Evolutionary conservation across 179 eudicot species (phyloP).

Genomic region (Vitellaria paradoxa): DNA sequence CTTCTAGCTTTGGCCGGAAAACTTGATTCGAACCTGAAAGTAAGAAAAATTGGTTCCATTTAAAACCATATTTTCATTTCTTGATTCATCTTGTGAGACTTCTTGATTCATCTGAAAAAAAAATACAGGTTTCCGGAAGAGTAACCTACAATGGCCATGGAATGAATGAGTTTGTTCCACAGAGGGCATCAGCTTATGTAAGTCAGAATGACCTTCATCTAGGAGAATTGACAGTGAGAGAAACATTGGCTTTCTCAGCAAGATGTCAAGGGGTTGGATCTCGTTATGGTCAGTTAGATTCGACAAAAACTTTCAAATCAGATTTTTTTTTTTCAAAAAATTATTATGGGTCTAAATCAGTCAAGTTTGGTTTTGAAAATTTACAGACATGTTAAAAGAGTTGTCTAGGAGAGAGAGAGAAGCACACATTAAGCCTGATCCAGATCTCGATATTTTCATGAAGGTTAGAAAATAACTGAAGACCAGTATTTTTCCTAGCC

Average conservation of each 20-base stretch:
- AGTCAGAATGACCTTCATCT: slow-evolving; percentile 40
- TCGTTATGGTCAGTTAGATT: slow-evolving; percentile 32
- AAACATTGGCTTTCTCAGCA: slow-evolving; percentile 36
- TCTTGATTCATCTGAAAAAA: neutral
- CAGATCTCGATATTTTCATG: slow-evolving; percentile 33
- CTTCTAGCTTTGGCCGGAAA: slow-evolving; percentile 46
- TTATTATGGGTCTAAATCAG: neutral
- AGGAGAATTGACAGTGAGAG: slow-evolving; percentile 42
- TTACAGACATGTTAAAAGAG: slow-evolving; percentile 37
- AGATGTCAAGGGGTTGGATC: slow-evolving; percentile 43
- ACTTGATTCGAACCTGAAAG: slow-evolving; percentile 19
- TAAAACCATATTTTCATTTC: too few species aligned
- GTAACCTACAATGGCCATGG: slow-evolving; percentile 40
- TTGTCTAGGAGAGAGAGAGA: slow-evolving; percentile 32
- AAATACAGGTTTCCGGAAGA: slow-evolving; percentile 23
- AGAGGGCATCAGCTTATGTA: slow-evolving; percentile 34
- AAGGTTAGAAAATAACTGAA: slow-evolving; percentile 18
- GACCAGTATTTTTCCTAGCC: too few species aligned
- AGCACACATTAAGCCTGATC: slow-evolving; percentile 38
- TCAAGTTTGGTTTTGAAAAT: neutral
- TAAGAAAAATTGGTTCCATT: neutral
- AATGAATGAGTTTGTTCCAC: slow-evolving; percentile 33
- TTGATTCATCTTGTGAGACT: neutral
- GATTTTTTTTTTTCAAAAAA: neutral
- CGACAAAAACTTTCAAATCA: neutral